A percentile compares a stretch with the other conserved stretches of the same genome.
These are phyloP conservation scores for Pleurotus tuoliensis DNA, from an alignment of 768 basidiomycete species.

Conservation along the genomic window DNA sequence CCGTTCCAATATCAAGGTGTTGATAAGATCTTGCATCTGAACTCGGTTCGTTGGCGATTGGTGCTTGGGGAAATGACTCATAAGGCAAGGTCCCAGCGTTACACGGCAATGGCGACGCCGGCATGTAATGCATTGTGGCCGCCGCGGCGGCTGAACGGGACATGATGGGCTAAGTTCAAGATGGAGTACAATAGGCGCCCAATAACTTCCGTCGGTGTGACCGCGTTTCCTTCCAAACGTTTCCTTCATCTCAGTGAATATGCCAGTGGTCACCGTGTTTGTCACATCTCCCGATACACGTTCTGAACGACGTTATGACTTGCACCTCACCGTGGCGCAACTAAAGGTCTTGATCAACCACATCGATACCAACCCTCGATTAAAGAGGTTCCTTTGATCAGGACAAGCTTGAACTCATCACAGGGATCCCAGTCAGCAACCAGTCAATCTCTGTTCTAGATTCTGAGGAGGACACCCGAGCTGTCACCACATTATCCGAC, in stretches of 20 bases:
- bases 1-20: too few relatives aligned
- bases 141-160: too few relatives aligned
- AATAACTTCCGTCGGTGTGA: too few relatives aligned
- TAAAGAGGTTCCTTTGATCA: constrained; percentile 22
- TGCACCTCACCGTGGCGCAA: constrained; percentile 65
- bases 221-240: too few relatives aligned
- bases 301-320: constrained; percentile 84
- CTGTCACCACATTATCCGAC: constrained; percentile 58
- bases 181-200: too few relatives aligned
- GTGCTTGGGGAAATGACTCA: too few relatives aligned
- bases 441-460: constrained; percentile 67
- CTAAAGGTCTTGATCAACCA: constrained; percentile 63
- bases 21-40: too few relatives aligned
- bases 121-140: too few relatives aligned
- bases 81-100: too few relatives aligned
- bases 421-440: constrained; percentile 78
- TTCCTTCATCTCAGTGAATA: not conserved
- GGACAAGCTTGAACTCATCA: constrained; percentile 84
- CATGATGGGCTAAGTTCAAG: too few relatives aligned
- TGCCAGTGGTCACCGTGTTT: constrained; percentile 56
- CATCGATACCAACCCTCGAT: constrained; percentile 8
- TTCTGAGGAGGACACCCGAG: constrained; percentile 46
- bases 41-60: too few relatives aligned
- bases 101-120: too few relatives aligned
- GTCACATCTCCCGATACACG: constrained; percentile 86